Conservation (phyloP, 305 asterid species). For the Salvia sclarea region DNA sequence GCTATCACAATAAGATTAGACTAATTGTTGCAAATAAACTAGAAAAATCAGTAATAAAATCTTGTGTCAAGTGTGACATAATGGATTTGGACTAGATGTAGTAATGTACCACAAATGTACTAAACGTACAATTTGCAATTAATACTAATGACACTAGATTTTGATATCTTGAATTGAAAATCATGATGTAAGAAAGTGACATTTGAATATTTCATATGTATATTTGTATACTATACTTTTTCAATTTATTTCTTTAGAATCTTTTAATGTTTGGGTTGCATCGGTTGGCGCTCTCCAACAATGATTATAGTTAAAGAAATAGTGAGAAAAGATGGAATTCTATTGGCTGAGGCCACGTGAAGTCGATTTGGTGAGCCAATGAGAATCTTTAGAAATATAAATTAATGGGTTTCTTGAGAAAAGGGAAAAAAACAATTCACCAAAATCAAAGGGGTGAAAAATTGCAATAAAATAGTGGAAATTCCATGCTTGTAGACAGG, state of each 20-base stretch:
- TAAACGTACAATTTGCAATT: too few relatives aligned
- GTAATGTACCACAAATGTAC: too few relatives aligned
- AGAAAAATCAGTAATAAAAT: too few relatives aligned
- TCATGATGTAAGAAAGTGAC: background rate
- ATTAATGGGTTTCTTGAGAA: constrained; percentile 40
- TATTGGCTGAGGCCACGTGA: constrained; percentile 65
- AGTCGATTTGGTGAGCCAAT: constrained; percentile 44
- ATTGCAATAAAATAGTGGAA: constrained; percentile 9
- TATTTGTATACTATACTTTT: too few relatives aligned
- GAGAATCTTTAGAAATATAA: constrained; percentile 43
- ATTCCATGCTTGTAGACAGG: constrained; percentile 46
- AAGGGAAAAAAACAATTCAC: constrained; percentile 38
- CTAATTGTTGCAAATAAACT: too few relatives aligned
- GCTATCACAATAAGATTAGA: too few relatives aligned
- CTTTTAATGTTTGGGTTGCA: background rate
- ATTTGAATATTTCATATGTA: background rate
- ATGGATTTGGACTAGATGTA: too few relatives aligned
- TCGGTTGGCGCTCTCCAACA: constrained; percentile 31
- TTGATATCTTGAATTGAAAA: background rate
- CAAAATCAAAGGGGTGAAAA: constrained; percentile 16
- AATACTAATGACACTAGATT: too few relatives aligned
- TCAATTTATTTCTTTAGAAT: background rate
- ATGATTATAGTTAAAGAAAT: constrained; percentile 35
- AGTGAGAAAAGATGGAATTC: constrained; percentile 36
- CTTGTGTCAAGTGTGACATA: too few relatives aligned